Base-by-base conservation (phyloP, 2,329 filamentous ascomycete genomes). In the Colletotrichum simmondsii region DNA sequence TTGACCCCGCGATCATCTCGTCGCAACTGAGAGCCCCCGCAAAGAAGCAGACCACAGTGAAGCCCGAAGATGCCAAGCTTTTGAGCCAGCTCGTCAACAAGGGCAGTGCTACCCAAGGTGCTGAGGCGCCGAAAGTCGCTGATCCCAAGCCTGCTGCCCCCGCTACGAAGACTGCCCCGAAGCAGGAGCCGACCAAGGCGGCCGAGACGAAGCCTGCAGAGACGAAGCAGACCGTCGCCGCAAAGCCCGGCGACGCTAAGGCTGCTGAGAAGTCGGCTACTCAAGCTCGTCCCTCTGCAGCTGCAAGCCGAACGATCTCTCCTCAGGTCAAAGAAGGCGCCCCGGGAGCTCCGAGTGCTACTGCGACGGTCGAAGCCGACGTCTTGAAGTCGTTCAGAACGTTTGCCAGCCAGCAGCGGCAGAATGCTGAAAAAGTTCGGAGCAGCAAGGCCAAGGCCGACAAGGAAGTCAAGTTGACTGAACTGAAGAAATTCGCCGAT, bases 401-500 rank as follows among this genome's bases (percentile, higher is more conserved):
- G 10, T 93, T 93, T 80, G 91, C 91, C 24, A 86, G 82, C 28
- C 86, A 87, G 72, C 87, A 91, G 79, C 86, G 88, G 69, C 84
- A 83, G 69, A 87, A 86, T 71, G 87, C 87, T 6, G 89, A 92
- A 77, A 89, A 91, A 77, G 85, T 82, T 52, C 86, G 91, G 58
- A 85, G 81, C 74, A 88, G 83, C 76, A 92, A 92, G 80, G 87
- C 87, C 11, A 91, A 88, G 79, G 88, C 88, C 72, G 97, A 98
- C 81, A 97, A 97, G 81, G 95, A 95, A 76, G 92, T 97, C 75
- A 98, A 97, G 83, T 83, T 99, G 74, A 97, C 94, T 72, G 97
- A 99, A 83, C 85, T 99, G 71, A 97, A 97, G 87, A 98, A 96
- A 79, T 99, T 99, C 82, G 95, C 97, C 1, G 90, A 92, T 77